A percentile compares a stretch with the other conserved stretches of the same genome.
phyloP scores from a whole-genome alignment of 345 rosid species.

The Citrus glauca region DNA sequence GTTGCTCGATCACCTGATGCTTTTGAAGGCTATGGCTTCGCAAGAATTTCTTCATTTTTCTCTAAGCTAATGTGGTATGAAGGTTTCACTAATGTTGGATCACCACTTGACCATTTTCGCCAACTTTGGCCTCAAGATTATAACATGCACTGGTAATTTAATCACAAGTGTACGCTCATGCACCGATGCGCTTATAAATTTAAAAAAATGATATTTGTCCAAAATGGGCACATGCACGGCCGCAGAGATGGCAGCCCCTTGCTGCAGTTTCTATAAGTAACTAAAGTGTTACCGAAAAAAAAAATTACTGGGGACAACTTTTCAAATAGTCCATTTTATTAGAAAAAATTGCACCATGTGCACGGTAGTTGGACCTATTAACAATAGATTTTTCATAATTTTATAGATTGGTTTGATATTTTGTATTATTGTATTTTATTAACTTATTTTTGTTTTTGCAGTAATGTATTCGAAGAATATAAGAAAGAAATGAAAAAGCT shows the following conservation, averaged over 20 bases:
- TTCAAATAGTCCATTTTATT: no score
- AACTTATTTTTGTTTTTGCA: slow-evolving; percentile 5
- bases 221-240: no score
- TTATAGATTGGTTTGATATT: no score
- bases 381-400: no score
- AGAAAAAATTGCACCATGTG: no score
- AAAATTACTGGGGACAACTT: no score
- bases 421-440: no score
- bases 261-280: no score
- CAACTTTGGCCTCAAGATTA: slow-evolving; percentile 78
- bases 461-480: slow-evolving; percentile 53
- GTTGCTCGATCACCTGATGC: slow-evolving; percentile 67
- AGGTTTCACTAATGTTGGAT: slow-evolving; percentile 80
- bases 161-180: slow-evolving; percentile 14
- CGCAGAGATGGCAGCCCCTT: no score
- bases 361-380: no score
- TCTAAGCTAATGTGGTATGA: slow-evolving; percentile 94
- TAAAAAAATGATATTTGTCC: no score
- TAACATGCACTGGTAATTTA: slow-evolving; percentile 51
- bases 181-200: slow-evolving; percentile 18
- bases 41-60: slow-evolving; percentile 76
- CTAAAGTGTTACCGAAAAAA: no score
- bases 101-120: slow-evolving; percentile 68
- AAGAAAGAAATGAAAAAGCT: slow-evolving; percentile 60
- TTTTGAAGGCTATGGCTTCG: slow-evolving; percentile 71